Percentiles rank a stretch among this genome's conserved stretches.
phyloP scores from a whole-genome alignment of 495 filamentous ascomycete genomes.

The Thermothielavioides terrestris region DNA sequence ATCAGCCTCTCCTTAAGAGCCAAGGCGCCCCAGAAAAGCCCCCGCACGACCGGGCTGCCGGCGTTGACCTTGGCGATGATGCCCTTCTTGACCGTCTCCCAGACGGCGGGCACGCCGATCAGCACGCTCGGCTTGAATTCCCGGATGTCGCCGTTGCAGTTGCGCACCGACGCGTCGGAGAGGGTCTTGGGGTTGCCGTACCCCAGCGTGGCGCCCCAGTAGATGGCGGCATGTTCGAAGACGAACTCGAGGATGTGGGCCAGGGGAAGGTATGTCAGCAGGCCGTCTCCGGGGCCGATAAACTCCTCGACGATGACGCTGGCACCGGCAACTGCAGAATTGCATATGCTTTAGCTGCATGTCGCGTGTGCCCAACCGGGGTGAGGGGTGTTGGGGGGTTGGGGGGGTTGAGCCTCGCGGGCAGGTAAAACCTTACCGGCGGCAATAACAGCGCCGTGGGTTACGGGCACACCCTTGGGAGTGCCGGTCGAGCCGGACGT shows the following conservation, averaged over 20 bases:
- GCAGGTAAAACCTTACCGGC: slow-evolving; percentile 51
- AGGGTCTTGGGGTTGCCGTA: slow-evolving; percentile 93
- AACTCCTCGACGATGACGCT: slow-evolving; percentile 76
- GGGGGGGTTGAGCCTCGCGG: not conserved
- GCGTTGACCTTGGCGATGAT: slow-evolving; percentile 79
- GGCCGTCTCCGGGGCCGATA: slow-evolving; percentile 74
- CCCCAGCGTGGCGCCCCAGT: slow-evolving; percentile 95
- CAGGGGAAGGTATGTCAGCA: slow-evolving; percentile 87
- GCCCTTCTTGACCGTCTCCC: slow-evolving; percentile 97
- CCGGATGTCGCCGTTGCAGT: slow-evolving; percentile 91
- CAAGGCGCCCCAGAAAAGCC: slow-evolving; percentile 89
- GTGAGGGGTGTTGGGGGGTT: too few species aligned
- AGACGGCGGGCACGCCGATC: slow-evolving; percentile 92
- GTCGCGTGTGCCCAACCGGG: too few species aligned
- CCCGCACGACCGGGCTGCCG: slow-evolving; percentile 60
- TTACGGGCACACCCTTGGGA: slow-evolving; percentile 90
- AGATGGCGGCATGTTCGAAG: slow-evolving; percentile 86
- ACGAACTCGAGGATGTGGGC: slow-evolving; percentile 97
- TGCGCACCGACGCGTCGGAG: slow-evolving; percentile 80
- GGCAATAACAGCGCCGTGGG: slow-evolving; percentile 81
- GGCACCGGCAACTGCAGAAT: slow-evolving; percentile 66
- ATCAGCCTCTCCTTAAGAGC: slow-evolving; percentile 75
- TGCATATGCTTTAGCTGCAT: slow-evolving; percentile 4
- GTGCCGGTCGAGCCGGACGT: slow-evolving; percentile 96
- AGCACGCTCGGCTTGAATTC: slow-evolving; percentile 89